Conservation (phyloP, 495 filamentous ascomycete genomes). For the Bathelium albidoporum region DNA sequence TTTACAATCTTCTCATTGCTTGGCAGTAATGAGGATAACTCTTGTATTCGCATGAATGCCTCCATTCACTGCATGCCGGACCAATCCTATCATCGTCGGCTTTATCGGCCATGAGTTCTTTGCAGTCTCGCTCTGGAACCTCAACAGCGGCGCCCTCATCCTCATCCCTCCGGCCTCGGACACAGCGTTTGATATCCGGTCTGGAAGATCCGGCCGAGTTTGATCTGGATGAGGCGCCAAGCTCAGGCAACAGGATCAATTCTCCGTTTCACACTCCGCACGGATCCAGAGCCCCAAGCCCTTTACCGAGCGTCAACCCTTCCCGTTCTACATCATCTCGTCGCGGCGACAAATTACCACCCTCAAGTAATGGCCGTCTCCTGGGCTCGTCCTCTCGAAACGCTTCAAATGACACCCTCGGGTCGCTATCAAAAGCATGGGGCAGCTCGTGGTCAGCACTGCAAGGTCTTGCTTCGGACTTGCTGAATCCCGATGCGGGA, state of each 20-base stretch:
- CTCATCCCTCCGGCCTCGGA: conserved; percentile 28
- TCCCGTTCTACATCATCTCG: conserved; percentile 15
- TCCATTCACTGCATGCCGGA: not conserved
- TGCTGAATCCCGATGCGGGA: conserved; percentile 29
- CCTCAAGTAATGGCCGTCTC: not conserved
- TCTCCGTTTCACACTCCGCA: conserved; percentile 25
- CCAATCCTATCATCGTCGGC: not conserved
- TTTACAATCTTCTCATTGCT: not conserved
- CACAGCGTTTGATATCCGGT: conserved; percentile 29
- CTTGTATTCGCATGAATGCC: not conserved
- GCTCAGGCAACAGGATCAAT: not conserved
- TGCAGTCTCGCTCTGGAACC: conserved; percentile 4
- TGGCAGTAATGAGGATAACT: not conserved
- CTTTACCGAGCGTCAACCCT: conserved; percentile 24
- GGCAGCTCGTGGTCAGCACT: conserved; percentile 33
- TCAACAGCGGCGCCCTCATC: conserved; percentile 8
- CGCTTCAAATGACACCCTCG: conserved; percentile 12
- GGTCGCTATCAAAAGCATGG: conserved; percentile 16
- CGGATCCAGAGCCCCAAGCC: conserved; percentile 26
- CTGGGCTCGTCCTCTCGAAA: conserved; percentile 2
- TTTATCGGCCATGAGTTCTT: conserved; percentile 1
- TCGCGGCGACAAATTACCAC: not conserved
- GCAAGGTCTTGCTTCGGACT: conserved; percentile 34
- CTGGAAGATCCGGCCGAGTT: conserved; percentile 23
- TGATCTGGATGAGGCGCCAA: not conserved